These are phyloP conservation scores for Chaetomiaceae sp. DNA, from an alignment of 2,329 filamentous ascomycete species.

Conservation along the genomic window DNA sequence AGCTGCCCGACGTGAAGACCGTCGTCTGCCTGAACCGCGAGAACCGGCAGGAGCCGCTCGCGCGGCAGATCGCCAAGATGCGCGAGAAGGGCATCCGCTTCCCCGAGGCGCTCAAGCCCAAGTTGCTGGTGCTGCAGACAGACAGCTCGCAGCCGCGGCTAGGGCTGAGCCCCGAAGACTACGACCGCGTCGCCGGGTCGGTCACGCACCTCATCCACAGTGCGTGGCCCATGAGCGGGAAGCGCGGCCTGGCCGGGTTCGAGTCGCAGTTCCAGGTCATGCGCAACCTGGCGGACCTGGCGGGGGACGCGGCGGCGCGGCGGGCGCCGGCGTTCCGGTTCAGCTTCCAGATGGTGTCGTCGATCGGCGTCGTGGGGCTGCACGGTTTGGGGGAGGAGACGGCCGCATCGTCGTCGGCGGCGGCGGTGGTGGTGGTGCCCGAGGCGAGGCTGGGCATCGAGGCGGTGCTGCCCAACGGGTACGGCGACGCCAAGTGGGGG, in stretches of 20 bases:
- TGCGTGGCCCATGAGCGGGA: constrained; percentile 45
- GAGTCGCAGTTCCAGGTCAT: constrained; percentile 41
- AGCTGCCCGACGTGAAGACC: constrained; percentile 21
- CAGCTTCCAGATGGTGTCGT: constrained; percentile 39
- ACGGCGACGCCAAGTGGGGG: constrained; percentile 45
- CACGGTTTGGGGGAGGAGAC: no score
- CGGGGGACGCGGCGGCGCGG: not conserved
- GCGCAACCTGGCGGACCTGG: constrained; percentile 42
- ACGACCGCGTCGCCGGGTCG: constrained; percentile 30
- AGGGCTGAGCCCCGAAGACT: constrained; percentile 35
- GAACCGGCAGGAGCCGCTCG: constrained; percentile 26
- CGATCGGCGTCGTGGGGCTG: constrained; percentile 35
- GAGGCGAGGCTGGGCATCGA: constrained; percentile 37
- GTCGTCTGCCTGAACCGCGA: constrained; percentile 42
- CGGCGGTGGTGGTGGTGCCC: constrained; percentile 29
- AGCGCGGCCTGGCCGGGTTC: constrained; percentile 33
- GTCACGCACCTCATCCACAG: constrained; percentile 48
- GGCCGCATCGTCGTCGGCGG: constrained; percentile 1
- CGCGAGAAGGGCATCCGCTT: constrained; percentile 10
- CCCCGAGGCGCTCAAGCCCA: constrained; percentile 20
- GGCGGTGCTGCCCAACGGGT: constrained; percentile 40
- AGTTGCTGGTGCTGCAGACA: constrained; percentile 36
- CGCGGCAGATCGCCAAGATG: constrained; percentile 21
- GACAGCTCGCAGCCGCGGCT: constrained; percentile 37
- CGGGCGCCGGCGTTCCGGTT: constrained; percentile 11